Evolutionary conservation across 73 alveolate genomes (phyloP).

Genomic region (Tetrahymena malaccensis): DNA sequence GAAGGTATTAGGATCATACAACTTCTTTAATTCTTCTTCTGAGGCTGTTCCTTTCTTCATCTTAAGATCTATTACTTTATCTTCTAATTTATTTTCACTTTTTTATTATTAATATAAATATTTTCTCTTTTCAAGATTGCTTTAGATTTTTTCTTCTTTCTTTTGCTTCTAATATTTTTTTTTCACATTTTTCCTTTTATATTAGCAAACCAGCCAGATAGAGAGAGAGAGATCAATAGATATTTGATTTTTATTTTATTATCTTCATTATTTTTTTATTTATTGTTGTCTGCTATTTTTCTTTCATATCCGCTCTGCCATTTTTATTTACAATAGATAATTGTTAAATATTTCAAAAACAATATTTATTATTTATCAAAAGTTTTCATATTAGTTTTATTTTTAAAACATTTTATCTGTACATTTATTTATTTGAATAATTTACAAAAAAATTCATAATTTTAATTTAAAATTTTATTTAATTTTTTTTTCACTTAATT

Average conservation of each 20-base stretch:
- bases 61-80: neutral
- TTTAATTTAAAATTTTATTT: neutral
- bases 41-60: constrained; percentile 2
- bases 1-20: constrained; percentile 37
- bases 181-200: neutral
- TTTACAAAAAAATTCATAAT: neutral
- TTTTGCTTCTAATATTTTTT: neutral
- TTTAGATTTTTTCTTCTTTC: neutral
- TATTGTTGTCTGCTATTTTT: neutral
- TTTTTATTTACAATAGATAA: too few relatives aligned
- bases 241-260: neutral
- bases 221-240: neutral
- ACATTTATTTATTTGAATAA: neutral
- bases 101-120: neutral
- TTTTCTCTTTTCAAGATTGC: neutral
- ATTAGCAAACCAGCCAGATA: neutral
- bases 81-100: neutral
- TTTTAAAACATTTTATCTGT: too few relatives aligned
- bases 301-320: neutral
- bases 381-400: too few relatives aligned
- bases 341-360: too few relatives aligned
- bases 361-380: too few relatives aligned
- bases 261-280: neutral
- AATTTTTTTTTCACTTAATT: neutral
- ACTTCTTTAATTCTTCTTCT: constrained; percentile 17